phyloP scores from a whole-genome alignment of 805 yeast genomes.

The Wickerhamiella spandovensis region DNA sequence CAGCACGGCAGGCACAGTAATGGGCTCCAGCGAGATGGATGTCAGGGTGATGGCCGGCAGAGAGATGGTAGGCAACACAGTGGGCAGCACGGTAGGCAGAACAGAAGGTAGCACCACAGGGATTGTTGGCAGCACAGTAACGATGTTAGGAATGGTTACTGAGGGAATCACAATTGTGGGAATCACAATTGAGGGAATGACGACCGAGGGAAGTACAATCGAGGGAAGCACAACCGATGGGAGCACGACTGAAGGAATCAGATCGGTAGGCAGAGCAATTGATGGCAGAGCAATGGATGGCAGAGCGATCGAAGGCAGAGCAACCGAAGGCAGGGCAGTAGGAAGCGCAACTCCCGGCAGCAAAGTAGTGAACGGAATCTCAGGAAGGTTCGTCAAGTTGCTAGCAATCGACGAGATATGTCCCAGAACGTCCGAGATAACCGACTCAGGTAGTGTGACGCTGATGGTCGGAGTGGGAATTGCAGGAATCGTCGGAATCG shows the following conservation, averaged over 20 bases:
- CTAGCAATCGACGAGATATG: background rate
- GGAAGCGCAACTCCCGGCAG: background rate
- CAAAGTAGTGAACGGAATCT: background rate
- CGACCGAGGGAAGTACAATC: background rate
- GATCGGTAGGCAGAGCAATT: background rate
- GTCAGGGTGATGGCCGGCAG: background rate
- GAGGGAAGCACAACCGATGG: background rate
- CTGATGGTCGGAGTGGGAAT: background rate
- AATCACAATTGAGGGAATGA: background rate
- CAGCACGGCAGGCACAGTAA: background rate
- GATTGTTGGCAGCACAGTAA: background rate
- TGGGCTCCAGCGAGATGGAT: no score
- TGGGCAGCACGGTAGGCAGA: background rate
- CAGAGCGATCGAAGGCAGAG: background rate
- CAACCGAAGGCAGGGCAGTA: background rate
- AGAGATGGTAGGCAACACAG: background rate
- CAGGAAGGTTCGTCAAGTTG: background rate
- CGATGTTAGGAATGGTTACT: background rate
- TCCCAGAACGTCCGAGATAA: background rate
- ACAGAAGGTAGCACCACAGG: background rate
- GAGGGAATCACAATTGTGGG: background rate
- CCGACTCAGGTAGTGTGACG: background rate
- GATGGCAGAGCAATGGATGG: background rate
- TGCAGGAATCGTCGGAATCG: background rate
- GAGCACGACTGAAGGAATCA: background rate